Percentiles rank a stretch among this genome's conserved stretches.
phyloP scores from a whole-genome alignment of 129 eudicot species.

The Centella asiatica region DNA sequence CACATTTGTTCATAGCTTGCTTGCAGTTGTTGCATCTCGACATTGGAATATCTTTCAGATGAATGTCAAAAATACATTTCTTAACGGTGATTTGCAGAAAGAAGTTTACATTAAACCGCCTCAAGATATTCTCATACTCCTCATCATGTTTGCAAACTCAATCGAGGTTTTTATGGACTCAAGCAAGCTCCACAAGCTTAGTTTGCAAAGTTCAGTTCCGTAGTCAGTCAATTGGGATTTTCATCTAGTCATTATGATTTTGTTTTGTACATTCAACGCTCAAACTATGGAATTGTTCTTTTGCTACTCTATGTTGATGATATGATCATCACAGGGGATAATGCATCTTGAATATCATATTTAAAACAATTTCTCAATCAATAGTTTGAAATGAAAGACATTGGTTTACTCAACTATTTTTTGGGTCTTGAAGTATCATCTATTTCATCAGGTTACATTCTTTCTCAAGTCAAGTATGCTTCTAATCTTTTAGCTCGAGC shows the following conservation, averaged over 20 bases:
- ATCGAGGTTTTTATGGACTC: not conserved
- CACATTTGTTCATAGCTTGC: not conserved
- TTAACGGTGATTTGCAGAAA: not conserved
- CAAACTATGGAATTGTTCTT: not conserved
- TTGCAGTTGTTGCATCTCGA: not conserved
- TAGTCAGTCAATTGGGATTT: not conserved
- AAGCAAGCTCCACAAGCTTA: not conserved
- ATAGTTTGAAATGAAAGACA: constrained; percentile 4
- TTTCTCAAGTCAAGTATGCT: not conserved
- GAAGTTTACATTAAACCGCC: not conserved
- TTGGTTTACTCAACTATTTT: not conserved
- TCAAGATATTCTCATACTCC: not conserved
- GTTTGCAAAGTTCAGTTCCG: not conserved
- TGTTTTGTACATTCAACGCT: not conserved
- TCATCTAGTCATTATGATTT: not conserved
- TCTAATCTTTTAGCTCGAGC: constrained; percentile 1
- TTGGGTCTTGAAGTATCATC: not conserved
- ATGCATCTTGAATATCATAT: too few relatives aligned
- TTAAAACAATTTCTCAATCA: too few relatives aligned
- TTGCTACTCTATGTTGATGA: constrained; percentile 5
- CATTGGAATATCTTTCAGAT: not conserved
- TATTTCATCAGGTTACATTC: not conserved
- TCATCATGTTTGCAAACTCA: not conserved
- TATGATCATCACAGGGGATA: not conserved
- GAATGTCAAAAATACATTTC: not conserved